These are phyloP conservation scores for Trifolium fragiferum DNA, from an alignment of 306 rosid genomes.

Conservation along the genomic window DNA sequence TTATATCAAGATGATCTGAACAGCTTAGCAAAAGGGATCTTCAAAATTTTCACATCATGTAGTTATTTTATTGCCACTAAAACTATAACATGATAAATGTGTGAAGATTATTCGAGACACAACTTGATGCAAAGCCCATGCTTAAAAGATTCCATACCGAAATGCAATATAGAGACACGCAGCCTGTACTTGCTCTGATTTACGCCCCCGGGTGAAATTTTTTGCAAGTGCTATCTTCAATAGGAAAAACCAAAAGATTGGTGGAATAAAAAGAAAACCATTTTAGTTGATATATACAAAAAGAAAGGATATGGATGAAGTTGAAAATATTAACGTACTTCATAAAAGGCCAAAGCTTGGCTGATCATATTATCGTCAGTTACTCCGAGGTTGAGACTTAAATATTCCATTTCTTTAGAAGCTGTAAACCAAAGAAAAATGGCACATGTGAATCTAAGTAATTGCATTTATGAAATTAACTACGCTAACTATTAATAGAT, in stretches of 20 bases:
- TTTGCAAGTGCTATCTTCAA: slow-evolving; percentile 72
- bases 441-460: slow-evolving; percentile 17
- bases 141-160: slow-evolving; percentile 52
- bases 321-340: slow-evolving; percentile 45
- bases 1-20: slow-evolving; percentile 15
- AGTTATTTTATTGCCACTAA: slow-evolving; percentile 22
- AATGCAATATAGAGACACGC: slow-evolving; percentile 89
- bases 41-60: slow-evolving; percentile 20
- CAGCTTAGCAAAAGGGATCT: slow-evolving; percentile 21
- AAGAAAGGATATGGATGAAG: slow-evolving; percentile 19
- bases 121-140: background rate
- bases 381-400: slow-evolving; percentile 57
- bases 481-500: background rate
- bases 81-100: slow-evolving; percentile 23
- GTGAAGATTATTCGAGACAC: slow-evolving; percentile 3
- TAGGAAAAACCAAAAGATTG: slow-evolving; percentile 37
- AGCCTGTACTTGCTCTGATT: slow-evolving; percentile 71
- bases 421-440: slow-evolving; percentile 46
- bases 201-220: slow-evolving; percentile 81
- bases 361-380: slow-evolving; percentile 46
- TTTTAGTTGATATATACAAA: background rate
- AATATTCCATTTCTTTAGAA: slow-evolving; percentile 46
- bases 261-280: slow-evolving; percentile 4
- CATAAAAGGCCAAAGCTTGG: slow-evolving; percentile 56
- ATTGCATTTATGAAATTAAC: slow-evolving; percentile 11